Evolutionary conservation across 805 yeast species (phyloP), one percentile per base, ranked within the genome.

Genomic region (Spencermartinsiella europaea): DNA sequence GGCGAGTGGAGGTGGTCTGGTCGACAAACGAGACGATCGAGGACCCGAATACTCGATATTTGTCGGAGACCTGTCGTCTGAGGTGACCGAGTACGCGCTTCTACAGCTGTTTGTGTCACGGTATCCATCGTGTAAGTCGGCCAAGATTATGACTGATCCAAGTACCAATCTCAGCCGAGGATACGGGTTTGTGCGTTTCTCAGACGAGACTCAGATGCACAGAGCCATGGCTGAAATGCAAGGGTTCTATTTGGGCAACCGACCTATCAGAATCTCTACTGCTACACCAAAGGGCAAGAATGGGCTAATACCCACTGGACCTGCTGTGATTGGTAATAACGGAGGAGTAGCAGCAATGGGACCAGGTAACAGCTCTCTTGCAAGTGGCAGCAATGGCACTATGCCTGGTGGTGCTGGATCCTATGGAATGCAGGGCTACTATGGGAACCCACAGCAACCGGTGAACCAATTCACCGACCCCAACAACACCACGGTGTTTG

Each of bases 141-240:
- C 81, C 4, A 87, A 84, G 59, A 78, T 89, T 51, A 87, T 89
- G 81, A 64, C 76, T 41, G 96, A 89, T 63, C 81, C 79, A 34
- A 61, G 65, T 10, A 80, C 95, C 1, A 82, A 83, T 25, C 73
- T 73, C 41, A 77, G 91, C 4, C 81, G 85, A 59, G 95, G 96
- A 10, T 89, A 84, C 64, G 97, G 96, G 1, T 90, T 90, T 69
- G 86, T 88, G n/a, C 79, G 86, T 51, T 88, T 89, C 61, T 59
- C 72, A 31, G 74, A 74, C 48, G 81, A 77, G 50, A 72, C 73
- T 8, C 88, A 83, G 34, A 88, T 83, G 64, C 82, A 80, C 55
- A 74, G 80, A 43, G 88, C 96, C 0, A 63, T 87, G 35, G 59
- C 72, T 19, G 95, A 85, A 60, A 85, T 88, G 95, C 90, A 85